A percentile compares a stretch with the other conserved stretches of the same genome.
Evolutionary conservation across 208 protist genomes (phyloP).

Genomic region (Leishmania amazonensis): DNA sequence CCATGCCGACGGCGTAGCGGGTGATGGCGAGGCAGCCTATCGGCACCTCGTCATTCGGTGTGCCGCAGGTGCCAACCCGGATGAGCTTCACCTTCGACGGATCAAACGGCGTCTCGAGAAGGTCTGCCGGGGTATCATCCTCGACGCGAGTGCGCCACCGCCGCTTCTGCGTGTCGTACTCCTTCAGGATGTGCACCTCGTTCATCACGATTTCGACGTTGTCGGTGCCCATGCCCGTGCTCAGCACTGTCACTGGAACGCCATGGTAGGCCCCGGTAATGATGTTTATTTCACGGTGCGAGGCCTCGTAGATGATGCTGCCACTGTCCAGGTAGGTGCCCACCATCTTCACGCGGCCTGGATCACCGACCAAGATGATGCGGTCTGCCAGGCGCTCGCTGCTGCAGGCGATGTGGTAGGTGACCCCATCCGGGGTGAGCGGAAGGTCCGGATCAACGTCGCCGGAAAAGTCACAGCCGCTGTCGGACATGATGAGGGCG

Average conservation of each 20-base stretch:
- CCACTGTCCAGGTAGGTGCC: slow-evolving; percentile 54
- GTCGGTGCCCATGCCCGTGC: slow-evolving; percentile 86
- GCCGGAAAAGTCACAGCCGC: slow-evolving; percentile 27
- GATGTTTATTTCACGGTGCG: slow-evolving; percentile 72
- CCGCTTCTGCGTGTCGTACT: slow-evolving; percentile 58
- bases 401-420: slow-evolving; percentile 63
- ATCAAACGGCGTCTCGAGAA: slow-evolving; percentile 37
- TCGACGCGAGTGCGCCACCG: slow-evolving; percentile 44
- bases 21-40: slow-evolving; percentile 65
- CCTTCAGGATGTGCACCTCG: slow-evolving; percentile 78
- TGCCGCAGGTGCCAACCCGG: slow-evolving; percentile 79
- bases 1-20: slow-evolving; percentile 65
- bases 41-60: slow-evolving; percentile 44
- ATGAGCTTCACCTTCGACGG: slow-evolving; percentile 62
- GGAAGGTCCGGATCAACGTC: slow-evolving; percentile 70
- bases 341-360: slow-evolving; percentile 61
- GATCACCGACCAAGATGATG: slow-evolving; percentile 78
- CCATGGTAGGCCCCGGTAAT: slow-evolving; percentile 71
- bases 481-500: slow-evolving; percentile 31
- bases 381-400: slow-evolving; percentile 61
- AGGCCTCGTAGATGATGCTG: slow-evolving; percentile 55
- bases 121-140: slow-evolving; percentile 27
- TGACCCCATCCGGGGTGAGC: slow-evolving; percentile 58
- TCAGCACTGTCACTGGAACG: slow-evolving; percentile 66
- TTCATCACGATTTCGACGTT: slow-evolving; percentile 82